Evolutionary conservation across 148 eudicot species (phyloP), one percentile per base, ranked within the genome.

Genomic region (Drosera capensis): DNA sequence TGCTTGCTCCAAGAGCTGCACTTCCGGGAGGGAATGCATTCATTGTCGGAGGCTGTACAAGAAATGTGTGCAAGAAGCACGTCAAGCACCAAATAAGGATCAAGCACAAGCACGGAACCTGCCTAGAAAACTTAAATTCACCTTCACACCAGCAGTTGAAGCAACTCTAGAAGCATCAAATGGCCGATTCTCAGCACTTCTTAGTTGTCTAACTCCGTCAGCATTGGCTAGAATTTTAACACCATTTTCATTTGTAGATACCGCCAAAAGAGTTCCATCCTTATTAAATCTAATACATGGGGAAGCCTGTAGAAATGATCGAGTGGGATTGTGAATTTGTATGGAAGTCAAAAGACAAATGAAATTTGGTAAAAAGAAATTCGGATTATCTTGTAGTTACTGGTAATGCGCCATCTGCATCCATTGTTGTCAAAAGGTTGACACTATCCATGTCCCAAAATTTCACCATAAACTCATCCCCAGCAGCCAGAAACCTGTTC

Each of bases 351-450:
- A n/a, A n/a, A n/a, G n/a, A n/a, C n/a, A n/a, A n/a, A n/a, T n/a
- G n/a, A n/a, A 13, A 34, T 41, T 17, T 14, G 21, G 1, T 11
- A 15, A 15, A 2, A 2, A 41, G 1, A 1, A 41, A 41, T 41
- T 9, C 1, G 1, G 11, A 5, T 44, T 23, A 16, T 25, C 25
- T 46, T 23, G 25, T 49, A 45, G 38, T 53, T 73, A 81, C 92
- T 66, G 85, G 72, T 29, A 81, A 69, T 40, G 76, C 79, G 43
- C 92, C 92, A 39, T 69, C 81, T 36, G 85, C 81, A 61, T 74
- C 80, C 30, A 40, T 40, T 24, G 58, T 71, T 17, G 62, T 54
- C 60, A 81, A 53, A 11, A 74, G 58, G 50, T 53, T 63, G 38
- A 62, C 49, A 51, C 56, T 67, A 54, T 81, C 81, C 76, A 77